These are phyloP conservation scores for Pseudocercospora macadamiae DNA, from an alignment of 2,329 filamentous ascomycete species.

Conservation along the genomic window DNA sequence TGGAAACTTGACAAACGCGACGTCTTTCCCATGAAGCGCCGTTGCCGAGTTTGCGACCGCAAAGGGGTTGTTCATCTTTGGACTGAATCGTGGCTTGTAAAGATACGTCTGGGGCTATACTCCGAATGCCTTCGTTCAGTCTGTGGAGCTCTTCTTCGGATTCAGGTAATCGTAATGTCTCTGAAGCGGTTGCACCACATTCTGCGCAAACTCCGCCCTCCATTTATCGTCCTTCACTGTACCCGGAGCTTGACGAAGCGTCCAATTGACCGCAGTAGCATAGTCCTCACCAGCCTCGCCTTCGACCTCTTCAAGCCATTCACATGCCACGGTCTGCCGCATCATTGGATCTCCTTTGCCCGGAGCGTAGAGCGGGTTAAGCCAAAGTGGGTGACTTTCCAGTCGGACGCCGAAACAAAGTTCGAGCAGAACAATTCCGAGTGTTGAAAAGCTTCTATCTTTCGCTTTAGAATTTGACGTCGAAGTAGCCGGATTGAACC, in stretches of 20 bases:
- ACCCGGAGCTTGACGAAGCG: conserved; percentile 16
- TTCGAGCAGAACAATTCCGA: conserved; percentile 23
- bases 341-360: conserved; percentile 17
- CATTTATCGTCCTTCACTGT: conserved; percentile 15
- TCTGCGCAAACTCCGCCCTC: conserved; percentile 20
- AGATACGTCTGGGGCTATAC: too few species aligned
- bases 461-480: too few species aligned
- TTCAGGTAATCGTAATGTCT: not conserved
- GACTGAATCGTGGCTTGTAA: too few species aligned
- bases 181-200: conserved; percentile 22
- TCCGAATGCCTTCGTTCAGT: too few species aligned
- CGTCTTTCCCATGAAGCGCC: too few species aligned
- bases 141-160: too few species aligned
- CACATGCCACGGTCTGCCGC: conserved; percentile 16
- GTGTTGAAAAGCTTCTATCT: too few species aligned
- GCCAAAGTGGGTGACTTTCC: conserved; percentile 16
- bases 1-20: too few species aligned
- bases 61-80: too few species aligned
- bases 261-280: conserved; percentile 20
- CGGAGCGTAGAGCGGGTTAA: conserved; percentile 5
- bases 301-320: conserved; percentile 20
- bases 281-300: conserved; percentile 25
- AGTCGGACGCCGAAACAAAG: conserved; percentile 21
- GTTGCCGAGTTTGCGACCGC: too few species aligned
- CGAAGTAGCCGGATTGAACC: too few species aligned